Conservation (phyloP, 1,139 yeast species). For the Yamadazyma jaroonii region DNA sequence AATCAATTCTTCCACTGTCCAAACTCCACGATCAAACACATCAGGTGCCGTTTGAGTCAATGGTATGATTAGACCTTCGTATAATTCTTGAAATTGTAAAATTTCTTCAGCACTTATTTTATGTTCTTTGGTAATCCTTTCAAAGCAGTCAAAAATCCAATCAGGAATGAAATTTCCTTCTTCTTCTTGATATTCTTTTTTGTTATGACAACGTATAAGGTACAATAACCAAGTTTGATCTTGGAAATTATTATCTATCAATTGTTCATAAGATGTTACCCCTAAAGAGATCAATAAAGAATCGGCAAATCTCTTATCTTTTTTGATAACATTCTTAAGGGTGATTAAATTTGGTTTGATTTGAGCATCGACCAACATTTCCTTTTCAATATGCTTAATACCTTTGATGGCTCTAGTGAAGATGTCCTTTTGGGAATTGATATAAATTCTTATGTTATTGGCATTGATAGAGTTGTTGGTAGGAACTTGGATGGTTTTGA, state of each 20-base stretch:
- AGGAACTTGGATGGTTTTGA: conserved; percentile 18
- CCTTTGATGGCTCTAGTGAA: conserved; percentile 45
- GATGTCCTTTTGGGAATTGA: conserved; percentile 45
- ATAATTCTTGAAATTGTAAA: conserved; percentile 51
- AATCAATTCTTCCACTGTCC: conserved; percentile 61
- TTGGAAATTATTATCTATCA: conserved; percentile 45
- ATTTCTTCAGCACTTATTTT: conserved; percentile 47
- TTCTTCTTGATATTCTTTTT: conserved; percentile 30
- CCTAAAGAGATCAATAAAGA: conserved; percentile 58
- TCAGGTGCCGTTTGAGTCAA: conserved; percentile 57
- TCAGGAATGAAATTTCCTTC: conserved; percentile 43
- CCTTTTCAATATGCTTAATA: conserved; percentile 51
- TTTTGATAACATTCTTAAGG: conserved; percentile 55
- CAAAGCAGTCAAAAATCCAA: conserved; percentile 49
- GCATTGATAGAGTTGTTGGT: conserved; percentile 8
- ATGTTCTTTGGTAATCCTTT: conserved; percentile 30
- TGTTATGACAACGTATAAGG: conserved; percentile 59
- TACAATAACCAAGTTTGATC: conserved; percentile 64
- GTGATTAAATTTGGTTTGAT: conserved; percentile 43
- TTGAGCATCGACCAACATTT: conserved; percentile 35
- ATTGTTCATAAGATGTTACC: conserved; percentile 49
- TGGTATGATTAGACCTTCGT: conserved; percentile 54
- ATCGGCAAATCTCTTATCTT: conserved; percentile 53
- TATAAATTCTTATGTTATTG: conserved; percentile 33
- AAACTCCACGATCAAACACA: conserved; percentile 55